A percentile compares a stretch with the other conserved stretches of the same genome.
These are phyloP conservation scores for Colletotrichum falcatum DNA, from an alignment of 2,329 filamentous ascomycete species.

Conservation along the genomic window DNA sequence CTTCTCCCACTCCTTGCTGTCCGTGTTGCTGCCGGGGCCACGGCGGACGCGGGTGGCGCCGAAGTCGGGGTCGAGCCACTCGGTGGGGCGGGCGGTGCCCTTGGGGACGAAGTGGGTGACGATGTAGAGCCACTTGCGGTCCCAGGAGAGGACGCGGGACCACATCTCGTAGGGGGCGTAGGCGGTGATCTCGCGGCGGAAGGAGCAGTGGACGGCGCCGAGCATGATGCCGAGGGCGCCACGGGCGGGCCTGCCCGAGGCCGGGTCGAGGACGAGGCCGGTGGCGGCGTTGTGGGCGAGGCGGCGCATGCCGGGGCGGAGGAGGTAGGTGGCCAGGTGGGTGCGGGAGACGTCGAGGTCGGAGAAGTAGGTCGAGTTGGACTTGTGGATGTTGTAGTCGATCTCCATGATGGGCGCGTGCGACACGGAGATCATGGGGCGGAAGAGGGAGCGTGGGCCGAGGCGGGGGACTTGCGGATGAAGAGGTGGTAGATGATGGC, in stretches of 20 bases:
- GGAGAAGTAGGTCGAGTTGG: conserved; percentile 86
- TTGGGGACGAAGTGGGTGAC: conserved; percentile 78
- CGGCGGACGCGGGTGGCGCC: conserved; percentile 49
- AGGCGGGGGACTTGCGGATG: conserved; percentile 60
- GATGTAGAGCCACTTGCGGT: conserved; percentile 85
- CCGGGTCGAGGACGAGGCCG: conserved; percentile 63
- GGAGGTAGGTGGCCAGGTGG: conserved; percentile 79
- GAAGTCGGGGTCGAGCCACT: conserved; percentile 63
- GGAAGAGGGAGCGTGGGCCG: conserved; percentile 76
- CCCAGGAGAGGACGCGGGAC: conserved; percentile 78
- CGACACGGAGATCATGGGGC: conserved; percentile 74
- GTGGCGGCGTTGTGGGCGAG: conserved; percentile 62
- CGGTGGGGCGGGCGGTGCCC: conserved; percentile 66
- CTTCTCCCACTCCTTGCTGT: conserved; percentile 66
- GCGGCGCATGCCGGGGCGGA: conserved; percentile 68
- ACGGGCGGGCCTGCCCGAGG: conserved; percentile 60
- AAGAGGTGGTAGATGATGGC: conserved; percentile 67
- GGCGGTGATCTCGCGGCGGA: conserved; percentile 78
- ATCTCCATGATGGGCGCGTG: conserved; percentile 80
- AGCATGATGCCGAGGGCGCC: conserved; percentile 73
- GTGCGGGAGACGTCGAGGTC: conserved; percentile 88
- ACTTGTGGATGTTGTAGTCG: conserved; percentile 89
- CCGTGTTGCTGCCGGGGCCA: conserved; percentile 46
- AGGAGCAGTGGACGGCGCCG: conserved; percentile 79
- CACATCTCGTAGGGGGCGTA: conserved; percentile 80